These are phyloP conservation scores for Didymella arachidicola DNA, from an alignment of 2,329 filamentous ascomycete genomes.

Conservation along the genomic window DNA sequence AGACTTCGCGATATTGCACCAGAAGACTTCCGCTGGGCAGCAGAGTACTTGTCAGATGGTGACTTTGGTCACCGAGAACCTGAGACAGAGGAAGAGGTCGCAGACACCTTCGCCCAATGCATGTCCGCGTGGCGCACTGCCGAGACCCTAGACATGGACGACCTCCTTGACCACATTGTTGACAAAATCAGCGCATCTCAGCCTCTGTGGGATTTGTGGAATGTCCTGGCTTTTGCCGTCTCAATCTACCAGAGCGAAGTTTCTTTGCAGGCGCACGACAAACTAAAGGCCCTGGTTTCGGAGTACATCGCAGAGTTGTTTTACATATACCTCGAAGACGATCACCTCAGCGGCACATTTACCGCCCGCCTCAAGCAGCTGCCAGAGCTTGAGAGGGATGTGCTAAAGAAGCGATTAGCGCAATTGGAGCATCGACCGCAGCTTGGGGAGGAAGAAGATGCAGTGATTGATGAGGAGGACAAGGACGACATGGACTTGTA, in stretches of 20 bases:
- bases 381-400: conserved; percentile 29
- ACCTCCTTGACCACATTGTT: conserved; percentile 38
- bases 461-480: neutral
- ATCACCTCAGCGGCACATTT: conserved; percentile 21
- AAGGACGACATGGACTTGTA: conserved; percentile 4
- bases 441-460: neutral
- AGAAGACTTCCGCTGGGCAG: conserved; percentile 34
- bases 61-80: conserved; percentile 31
- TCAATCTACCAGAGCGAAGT: conserved; percentile 25
- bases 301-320: conserved; percentile 33
- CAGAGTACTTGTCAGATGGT: conserved; percentile 34
- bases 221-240: conserved; percentile 27
- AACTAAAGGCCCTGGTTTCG: conserved; percentile 28
- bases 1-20: conserved; percentile 25
- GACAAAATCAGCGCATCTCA: conserved; percentile 28
- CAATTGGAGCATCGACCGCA: neutral
- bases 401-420: conserved; percentile 3
- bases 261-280: conserved; percentile 9
- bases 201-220: conserved; percentile 15
- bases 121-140: conserved; percentile 34
- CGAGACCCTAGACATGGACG: conserved; percentile 31
- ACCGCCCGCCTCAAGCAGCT: conserved; percentile 18
- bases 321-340: conserved; percentile 23
- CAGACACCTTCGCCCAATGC: conserved; percentile 29
- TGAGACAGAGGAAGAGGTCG: conserved; percentile 23